Percentiles rank a stretch among this genome's conserved stretches.
Evolutionary conservation across 2,329 filamentous ascomycete genomes (phyloP).

Genomic region (Fusarium domesticum): DNA sequence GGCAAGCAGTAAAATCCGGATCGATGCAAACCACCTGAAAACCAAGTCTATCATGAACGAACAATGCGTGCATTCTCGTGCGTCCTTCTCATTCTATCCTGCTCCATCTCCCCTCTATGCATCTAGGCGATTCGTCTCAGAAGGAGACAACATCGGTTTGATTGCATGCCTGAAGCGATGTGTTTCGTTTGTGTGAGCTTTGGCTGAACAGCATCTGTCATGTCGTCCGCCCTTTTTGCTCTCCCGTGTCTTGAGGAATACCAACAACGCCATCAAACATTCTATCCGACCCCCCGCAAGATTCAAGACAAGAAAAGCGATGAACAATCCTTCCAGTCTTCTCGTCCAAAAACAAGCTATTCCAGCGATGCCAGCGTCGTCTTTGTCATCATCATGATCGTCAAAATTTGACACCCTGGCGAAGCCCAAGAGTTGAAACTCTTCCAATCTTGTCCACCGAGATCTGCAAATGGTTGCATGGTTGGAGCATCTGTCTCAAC

Average conservation of each 20-base stretch:
- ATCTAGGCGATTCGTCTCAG: background rate
- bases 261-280: constrained; percentile 15
- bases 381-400: constrained; percentile 27
- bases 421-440: background rate
- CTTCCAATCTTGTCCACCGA: constrained; percentile 4
- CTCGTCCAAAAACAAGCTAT: constrained; percentile 14
- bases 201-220: background rate
- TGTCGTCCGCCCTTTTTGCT: background rate
- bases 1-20: background rate
- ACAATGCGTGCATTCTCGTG: background rate
- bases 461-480: constrained; percentile 1
- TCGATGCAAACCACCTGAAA: background rate
- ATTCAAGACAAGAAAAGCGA: background rate
- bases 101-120: constrained; percentile 6
- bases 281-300: constrained; percentile 9
- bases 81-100: background rate
- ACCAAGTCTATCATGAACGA: background rate
- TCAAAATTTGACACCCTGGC: constrained; percentile 6
- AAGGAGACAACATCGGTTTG: background rate
- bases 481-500: constrained; percentile 18
- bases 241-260: constrained; percentile 6
- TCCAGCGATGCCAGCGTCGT: constrained; percentile 22
- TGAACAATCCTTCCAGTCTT: constrained; percentile 15
- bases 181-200: background rate
- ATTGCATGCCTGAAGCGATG: background rate